These are phyloP conservation scores for Kandelia obovata DNA, from an alignment of 345 rosid species.

Conservation along the genomic window DNA sequence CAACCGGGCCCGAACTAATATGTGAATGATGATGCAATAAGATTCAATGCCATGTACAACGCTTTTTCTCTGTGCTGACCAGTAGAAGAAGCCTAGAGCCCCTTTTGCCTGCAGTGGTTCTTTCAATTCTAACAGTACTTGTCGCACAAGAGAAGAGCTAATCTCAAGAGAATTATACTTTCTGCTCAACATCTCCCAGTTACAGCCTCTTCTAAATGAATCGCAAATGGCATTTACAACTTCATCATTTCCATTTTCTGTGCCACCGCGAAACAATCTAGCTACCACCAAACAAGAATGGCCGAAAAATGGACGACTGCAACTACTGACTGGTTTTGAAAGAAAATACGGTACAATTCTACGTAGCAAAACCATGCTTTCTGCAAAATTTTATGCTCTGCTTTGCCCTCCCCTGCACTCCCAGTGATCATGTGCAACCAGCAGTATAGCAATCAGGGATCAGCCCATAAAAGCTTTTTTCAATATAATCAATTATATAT, in stretches of 20 bases:
- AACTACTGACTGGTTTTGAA: neutral
- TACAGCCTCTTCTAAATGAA: constrained; percentile 28
- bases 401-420: too few species aligned
- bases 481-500: too few species aligned
- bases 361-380: constrained; percentile 10
- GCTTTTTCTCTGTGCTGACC: constrained; percentile 52
- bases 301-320: constrained; percentile 4
- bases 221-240: constrained; percentile 15
- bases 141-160: constrained; percentile 35
- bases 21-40: constrained; percentile 54
- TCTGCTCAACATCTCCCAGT: constrained; percentile 54
- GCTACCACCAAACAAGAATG: neutral
- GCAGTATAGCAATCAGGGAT: too few species aligned
- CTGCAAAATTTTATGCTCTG: neutral
- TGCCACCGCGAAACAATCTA: constrained; percentile 8
- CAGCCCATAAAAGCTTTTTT: too few species aligned
- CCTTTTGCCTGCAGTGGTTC: constrained; percentile 56
- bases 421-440: too few species aligned
- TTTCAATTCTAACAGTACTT: constrained; percentile 57
- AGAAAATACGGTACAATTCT: constrained; percentile 6
- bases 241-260: neutral
- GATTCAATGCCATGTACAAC: constrained; percentile 44
- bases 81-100: constrained; percentile 73
- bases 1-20: constrained; percentile 51
- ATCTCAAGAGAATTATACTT: constrained; percentile 37